phyloP scores from a whole-genome alignment of 768 basidiomycete genomes.

The Boletus rufocinnamomeus region DNA sequence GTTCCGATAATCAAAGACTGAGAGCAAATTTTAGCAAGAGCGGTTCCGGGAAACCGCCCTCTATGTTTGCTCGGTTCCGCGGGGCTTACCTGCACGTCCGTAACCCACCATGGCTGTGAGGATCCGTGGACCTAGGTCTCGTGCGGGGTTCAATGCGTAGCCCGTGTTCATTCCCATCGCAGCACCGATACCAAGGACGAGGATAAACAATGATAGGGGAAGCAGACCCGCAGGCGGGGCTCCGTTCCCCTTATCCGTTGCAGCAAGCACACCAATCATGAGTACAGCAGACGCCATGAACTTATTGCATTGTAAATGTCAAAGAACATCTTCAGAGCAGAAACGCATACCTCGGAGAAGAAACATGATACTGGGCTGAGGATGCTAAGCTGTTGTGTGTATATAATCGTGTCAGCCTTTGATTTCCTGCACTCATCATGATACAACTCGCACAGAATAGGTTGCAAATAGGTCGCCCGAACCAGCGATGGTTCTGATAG shows the following conservation, averaged over 20 bases:
- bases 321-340: too few species aligned
- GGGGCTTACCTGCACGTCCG: constrained; percentile 36
- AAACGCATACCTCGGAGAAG: constrained; percentile 40
- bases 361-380: constrained; percentile 43
- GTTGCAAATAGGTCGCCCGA: constrained; percentile 59
- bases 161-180: constrained; percentile 63
- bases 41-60: constrained; percentile 1
- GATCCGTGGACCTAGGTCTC: constrained; percentile 64
- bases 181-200: constrained; percentile 54
- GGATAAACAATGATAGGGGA: constrained; percentile 54
- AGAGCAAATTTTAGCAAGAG: neutral
- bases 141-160: constrained; percentile 64
- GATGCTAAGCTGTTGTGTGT: constrained; percentile 31
- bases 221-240: constrained; percentile 51
- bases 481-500: constrained; percentile 48
- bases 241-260: constrained; percentile 52
- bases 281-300: constrained; percentile 57
- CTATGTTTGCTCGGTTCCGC: constrained; percentile 34
- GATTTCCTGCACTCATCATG: neutral
- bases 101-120: constrained; percentile 68
- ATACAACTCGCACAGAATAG: constrained; percentile 45
- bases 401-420: neutral
- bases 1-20: constrained; percentile 33
- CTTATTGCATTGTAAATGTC: constrained; percentile 25
- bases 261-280: constrained; percentile 51